Base-by-base conservation (phyloP, 345 rosid species). In the Camelina laxa region DNA sequence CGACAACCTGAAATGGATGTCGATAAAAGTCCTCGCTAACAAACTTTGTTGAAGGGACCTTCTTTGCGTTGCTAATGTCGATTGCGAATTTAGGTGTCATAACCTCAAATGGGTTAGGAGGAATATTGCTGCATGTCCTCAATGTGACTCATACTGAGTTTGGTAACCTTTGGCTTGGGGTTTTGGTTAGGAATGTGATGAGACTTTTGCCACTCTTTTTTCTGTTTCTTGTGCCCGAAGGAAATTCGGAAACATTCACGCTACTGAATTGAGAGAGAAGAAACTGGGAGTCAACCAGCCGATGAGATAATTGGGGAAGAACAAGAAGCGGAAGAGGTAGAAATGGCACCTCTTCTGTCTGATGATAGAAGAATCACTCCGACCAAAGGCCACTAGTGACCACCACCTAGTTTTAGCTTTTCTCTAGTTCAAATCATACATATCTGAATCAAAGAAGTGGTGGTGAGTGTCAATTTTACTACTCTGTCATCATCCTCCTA, bases 11-110 rank as follows among this genome's bases (percentile, higher is more conserved):
- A 92, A 95, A 75, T 92, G 98, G 99, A 92, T 95, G 98, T 97
- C 99, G 1, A 78, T 95, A 14, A 90, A 89, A 0, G 97, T 95
- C 11, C 88, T 95, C 22, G 84, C 92, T 74, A 78, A 96, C 0
- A 90, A 87, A 82, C 89, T 95, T 19, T 95, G 97, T 63, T 8
- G 96, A 95, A 76, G 98, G 98, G 74, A 95, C 98, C 0, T 92
- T 92, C 80, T 95, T 90, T 45, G 94, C 97, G 12, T 80, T 95
- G 58, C 84, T 95, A 7, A 95, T 95, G 98, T 92, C 97, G 1
- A 90, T 95, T 9, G 97, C 92, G 31, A 95, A 95, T 30, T 75
- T 83, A 11, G 97, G 97, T 21, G 8, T 81, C 15, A 87, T 92
- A 36, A 85, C 97, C 13, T 87, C 97, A 0, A 84, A 91, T 1